Conservation (phyloP, 768 basidiomycete species). For the Mycena polygramma region DNA sequence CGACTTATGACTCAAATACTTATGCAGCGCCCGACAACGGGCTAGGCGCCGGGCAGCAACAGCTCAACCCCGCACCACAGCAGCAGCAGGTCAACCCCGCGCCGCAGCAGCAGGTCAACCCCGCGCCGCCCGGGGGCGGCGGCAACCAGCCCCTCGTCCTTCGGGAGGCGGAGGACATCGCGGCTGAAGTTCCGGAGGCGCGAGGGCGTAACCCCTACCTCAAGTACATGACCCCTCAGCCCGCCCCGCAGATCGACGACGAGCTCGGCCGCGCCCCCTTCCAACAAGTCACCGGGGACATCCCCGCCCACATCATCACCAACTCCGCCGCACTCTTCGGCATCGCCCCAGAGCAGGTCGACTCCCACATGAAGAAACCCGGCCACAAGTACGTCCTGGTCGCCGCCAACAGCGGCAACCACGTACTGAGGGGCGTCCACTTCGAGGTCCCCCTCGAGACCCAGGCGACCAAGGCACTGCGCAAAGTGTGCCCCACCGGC, state of each 20-base stretch:
- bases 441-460: slow-evolving; percentile 2
- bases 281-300: not conserved
- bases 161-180: not conserved
- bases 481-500: slow-evolving; percentile 1
- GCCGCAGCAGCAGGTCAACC: too few species aligned
- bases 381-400: not conserved
- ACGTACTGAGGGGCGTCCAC: not conserved
- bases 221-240: not conserved
- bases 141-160: not conserved
- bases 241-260: not conserved
- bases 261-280: not conserved
- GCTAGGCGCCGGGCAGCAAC: too few species aligned
- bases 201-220: slow-evolving; percentile 3
- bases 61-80: too few species aligned
- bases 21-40: too few species aligned
- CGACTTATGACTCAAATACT: too few species aligned
- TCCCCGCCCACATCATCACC: not conserved
- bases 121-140: too few species aligned
- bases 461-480: not conserved
- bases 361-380: not conserved
- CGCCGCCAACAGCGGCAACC: slow-evolving; percentile 14
- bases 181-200: not conserved
- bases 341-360: slow-evolving; percentile 1
- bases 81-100: too few species aligned
- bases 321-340: not conserved